Base-by-base conservation (phyloP, 2,329 filamentous ascomycete genomes). In the Claviceps citrina region DNA sequence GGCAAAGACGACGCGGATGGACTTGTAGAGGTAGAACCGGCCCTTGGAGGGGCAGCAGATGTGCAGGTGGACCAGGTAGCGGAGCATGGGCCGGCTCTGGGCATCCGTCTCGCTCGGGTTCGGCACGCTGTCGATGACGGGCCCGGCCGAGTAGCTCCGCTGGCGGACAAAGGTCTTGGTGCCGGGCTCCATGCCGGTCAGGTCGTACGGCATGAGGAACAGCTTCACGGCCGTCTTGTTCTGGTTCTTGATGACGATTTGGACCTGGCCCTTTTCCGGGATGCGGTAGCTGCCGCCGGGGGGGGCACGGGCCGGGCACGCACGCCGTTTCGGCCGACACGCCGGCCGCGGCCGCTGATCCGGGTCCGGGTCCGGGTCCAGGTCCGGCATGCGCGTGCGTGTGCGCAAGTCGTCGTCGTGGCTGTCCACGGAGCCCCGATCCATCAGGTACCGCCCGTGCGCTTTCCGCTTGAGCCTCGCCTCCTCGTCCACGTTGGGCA, bases 161-260 rank as follows among this genome's bases (percentile, higher is more conserved):
- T 98, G 91, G 24, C 91, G 77, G 44, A 98, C 81, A 51, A 96
- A 96, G 0, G 91, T 98, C 60, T 96, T 96, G 13, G 85, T 93
- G 0, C 86, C 86, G 0, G 85, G 74, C 45, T 91, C 81, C 89
- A 98, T 98, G 38, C 85, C 89, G 1, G 76, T 71, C 1, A 98
- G 67, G 55, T 96, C 86, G 51, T 96, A 98, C 0, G 89, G 91
- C 3, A 98, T 76, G 19, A 96, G 69, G 50, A 96, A 96, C 0
- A 98, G 67, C 58, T 98, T 96, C 40, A 96, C 89, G 1, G 91
- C 91, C 3, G 91, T 96, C 56, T 96, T 96, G 63, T 96, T 94
- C 13, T 87, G 89, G 52, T 96, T 98, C 58, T 96, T 96, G 57
- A 98, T 84, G 45, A 98, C 81, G 47, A 98, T 93, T 52, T 98